Evolutionary conservation across 176 grass and related monocot species (phyloP), one percentile per base, ranked within the genome.

Genomic region (Ananas comosus): DNA sequence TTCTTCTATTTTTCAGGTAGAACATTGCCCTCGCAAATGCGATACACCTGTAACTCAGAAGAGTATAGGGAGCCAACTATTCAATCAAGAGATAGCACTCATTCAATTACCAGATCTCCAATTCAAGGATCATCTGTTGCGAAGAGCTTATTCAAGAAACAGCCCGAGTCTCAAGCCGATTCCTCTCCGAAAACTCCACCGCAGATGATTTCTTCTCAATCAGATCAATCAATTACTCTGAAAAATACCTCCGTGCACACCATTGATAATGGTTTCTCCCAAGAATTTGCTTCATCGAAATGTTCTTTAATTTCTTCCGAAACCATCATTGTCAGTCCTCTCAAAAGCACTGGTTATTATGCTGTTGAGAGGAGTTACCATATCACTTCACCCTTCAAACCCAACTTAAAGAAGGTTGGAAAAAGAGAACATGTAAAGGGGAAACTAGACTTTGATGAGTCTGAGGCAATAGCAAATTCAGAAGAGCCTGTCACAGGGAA

Each of bases 371-470:
- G 92, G 56, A 96, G 83, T 52, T 96, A 86, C 76, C 88, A 85
- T 73, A 80, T 96, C 67, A 87, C 80, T 76, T 91, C 92, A 18
- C 92, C 92, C 11, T 77, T 79, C 48, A 91, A 91, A 73, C 49
- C 80, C 28, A 78, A 70, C 70, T 54, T 64, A 16, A 76, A 87
- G 10, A 87, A 75, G 59, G 76, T 64, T 1, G 56, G 80, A 65
- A 88, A 91, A 78, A 91, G 91, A 68, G 83, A 85, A 48, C 85
- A 88, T 68, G 81, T 89, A n/a, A 96, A 89, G 78, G 86, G 92
- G 57, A 96, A 80, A 73, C 49, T 96, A 56, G 69, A 96, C 72
- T 96, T 96, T 63, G 88, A 80, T 59, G 70, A 23, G 50, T 56
- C 79, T 3, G 83, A 86, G 78, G 65, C 29, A 53, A 70, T 47